Evolutionary conservation across 73 alveolate genomes (phyloP), one percentile per base, ranked within the genome.

Genomic region (Effrenium voratum): DNA sequence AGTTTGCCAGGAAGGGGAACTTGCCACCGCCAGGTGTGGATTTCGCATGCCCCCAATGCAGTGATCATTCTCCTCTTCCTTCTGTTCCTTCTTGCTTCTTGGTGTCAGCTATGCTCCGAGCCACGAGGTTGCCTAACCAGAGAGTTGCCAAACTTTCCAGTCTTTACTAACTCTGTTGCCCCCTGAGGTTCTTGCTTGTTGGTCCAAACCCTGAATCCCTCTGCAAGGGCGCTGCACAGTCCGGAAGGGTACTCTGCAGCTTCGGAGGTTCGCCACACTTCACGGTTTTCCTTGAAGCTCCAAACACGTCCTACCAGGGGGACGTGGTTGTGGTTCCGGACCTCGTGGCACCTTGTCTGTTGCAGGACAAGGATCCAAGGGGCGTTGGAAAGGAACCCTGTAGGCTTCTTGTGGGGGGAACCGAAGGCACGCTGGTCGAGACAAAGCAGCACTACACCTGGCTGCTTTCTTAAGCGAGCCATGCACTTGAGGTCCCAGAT

Each of bases 341-440:
- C 77, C 38, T 63, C 77, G 3, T 15, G 43, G 77, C 77, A 63
- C 5, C 40, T 34, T 10, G 44, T 2, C 77, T 16, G 44, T 10
- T 1, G 26, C 77, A 34, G n/a, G 6, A 34, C 49, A 16, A 0
- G 10, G n/a, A 73, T 2, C 83, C 83, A 73, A 3, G 83, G 83
- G 26, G 4, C 26, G 77, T 63, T 16, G n/a, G n/a, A n/a, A n/a
- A n/a, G n/a, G n/a, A n/a, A n/a, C n/a, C n/a, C n/a, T n/a, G n/a
- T n/a, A n/a, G 83, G 8, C 1, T 73, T 73, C 83, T 73, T 73
- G n/a, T 16, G 40, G 0, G 83, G 83, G 52, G 44, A 46, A 0
- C 83, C 83, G 52, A 38, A 73, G 1, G 83, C 83, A n/a, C 83
- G 40, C 55, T 73, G 83, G 52, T 73, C 52, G 6, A 73, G 36